Evolutionary conservation across 768 basidiomycete genomes (phyloP).

Genomic region (Lyophyllum decastes): DNA sequence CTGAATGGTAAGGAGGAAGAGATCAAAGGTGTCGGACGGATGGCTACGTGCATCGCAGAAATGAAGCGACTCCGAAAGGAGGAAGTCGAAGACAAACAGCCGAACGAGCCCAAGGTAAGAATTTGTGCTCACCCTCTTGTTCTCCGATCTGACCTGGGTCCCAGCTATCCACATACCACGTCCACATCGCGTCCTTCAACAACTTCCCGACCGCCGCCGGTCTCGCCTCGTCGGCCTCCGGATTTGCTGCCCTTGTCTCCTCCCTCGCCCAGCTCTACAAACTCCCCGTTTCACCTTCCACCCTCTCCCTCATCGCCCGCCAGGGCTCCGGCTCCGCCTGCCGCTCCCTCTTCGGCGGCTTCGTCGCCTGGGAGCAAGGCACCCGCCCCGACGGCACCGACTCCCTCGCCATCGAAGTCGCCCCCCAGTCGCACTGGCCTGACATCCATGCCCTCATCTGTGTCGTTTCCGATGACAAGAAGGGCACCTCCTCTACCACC

Average conservation of each 20-base stretch:
- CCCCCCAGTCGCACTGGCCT: constrained; percentile 87
- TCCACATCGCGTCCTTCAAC: constrained; percentile 94
- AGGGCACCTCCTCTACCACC: constrained; percentile 90
- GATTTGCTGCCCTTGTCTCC: constrained; percentile 92
- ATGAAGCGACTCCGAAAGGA: constrained; percentile 77
- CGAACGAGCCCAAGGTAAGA: constrained; percentile 65
- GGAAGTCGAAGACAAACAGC: constrained; percentile 69
- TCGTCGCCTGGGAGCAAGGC: constrained; percentile 93
- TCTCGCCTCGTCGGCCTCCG: constrained; percentile 95
- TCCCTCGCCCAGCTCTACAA: constrained; percentile 87
- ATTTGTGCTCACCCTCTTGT: neutral
- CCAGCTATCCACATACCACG: constrained; percentile 68
- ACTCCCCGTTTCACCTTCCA: constrained; percentile 75
- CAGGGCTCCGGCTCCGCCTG: constrained; percentile 99
- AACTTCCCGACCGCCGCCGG: constrained; percentile 99
- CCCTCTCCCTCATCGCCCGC: constrained; percentile 91
- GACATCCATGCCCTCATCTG: constrained; percentile 97
- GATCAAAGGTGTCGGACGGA: constrained; percentile 79
- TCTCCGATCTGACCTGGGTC: constrained; percentile 4
- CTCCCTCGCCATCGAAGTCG: constrained; percentile 86
- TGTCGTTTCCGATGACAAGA: constrained; percentile 94
- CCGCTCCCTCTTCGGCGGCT: constrained; percentile 95
- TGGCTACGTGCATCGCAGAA: constrained; percentile 84
- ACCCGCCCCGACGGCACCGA: constrained; percentile 69
- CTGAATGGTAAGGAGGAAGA: constrained; percentile 91